Base-by-base conservation (phyloP, 2,329 filamentous ascomycete genomes). In the Didymellaceae sp. region DNA sequence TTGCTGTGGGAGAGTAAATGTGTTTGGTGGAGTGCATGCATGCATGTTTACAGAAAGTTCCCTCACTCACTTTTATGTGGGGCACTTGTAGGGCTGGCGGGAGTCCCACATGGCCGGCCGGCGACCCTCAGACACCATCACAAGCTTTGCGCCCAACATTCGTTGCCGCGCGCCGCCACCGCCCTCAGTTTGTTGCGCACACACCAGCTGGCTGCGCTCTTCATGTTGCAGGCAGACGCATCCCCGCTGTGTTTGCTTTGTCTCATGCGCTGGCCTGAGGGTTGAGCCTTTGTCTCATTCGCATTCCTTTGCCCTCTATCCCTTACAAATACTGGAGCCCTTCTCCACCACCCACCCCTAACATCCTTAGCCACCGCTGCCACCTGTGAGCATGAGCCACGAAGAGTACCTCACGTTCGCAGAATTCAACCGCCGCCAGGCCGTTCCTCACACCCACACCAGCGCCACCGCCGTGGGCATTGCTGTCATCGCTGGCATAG, bases 201-300 rank as follows among this genome's bases (percentile, higher is more conserved):
- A 30, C 40, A 43, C 13, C 39, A 32, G 40, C 37, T 28, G 47
- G 17, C 44, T 20, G 43, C 41, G 43, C 57, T 61, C 60, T 66
- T 65, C 61, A 73, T 73, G 70, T 71, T 67, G 70, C 58, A 67
- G 59, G 62, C 60, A 61, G 61, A 45, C 44, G 52, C 54, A 37
- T 57, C 52, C 45, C 52, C 54, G 26, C 47, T 53, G 55, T 57
- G 66, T 67, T 66, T 71, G 66, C 64, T 63, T 46, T 61, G 50
- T 62, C 50, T 54, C 45, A 59, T 67, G 61, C 66, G 66, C 63
- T 69, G 68, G 66, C 67, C 68, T 13, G 55, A 70, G 59, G 63
- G 67, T 54, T 71, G 66, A 70, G 61, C 35, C 33, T 22, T 35
- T 20, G 35, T 33, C 21, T 30, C 40, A 41, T 42, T 50, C 46